Conservation (phyloP, 2,329 filamentous ascomycete species). For the Fusarium duplospermum region DNA sequence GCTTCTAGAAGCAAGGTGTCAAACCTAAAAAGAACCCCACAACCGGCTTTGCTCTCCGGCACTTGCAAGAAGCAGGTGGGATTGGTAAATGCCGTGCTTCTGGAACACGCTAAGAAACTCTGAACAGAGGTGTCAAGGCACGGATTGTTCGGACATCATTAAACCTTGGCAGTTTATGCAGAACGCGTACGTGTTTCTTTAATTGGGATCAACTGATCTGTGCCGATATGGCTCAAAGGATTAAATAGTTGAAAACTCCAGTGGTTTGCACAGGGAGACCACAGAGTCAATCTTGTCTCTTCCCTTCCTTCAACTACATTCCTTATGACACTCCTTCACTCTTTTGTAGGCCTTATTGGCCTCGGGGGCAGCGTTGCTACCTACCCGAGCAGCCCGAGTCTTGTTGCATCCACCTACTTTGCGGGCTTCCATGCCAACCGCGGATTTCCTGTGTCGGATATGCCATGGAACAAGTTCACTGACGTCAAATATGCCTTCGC, state of each 20-base stretch:
- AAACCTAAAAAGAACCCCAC: background rate
- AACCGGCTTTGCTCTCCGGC: background rate
- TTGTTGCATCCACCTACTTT: constrained; percentile 39
- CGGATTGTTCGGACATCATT: background rate
- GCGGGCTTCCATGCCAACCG: constrained; percentile 35
- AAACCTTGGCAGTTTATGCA: constrained; percentile 1
- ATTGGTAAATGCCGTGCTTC: background rate
- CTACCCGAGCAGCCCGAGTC: background rate
- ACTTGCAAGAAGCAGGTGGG: background rate
- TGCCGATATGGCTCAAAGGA: background rate
- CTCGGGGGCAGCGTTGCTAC: background rate
- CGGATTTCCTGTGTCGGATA: constrained; percentile 32
- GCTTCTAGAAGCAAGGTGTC: background rate
- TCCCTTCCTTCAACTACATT: background rate
- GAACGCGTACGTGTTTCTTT: background rate
- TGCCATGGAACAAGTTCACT: constrained; percentile 37
- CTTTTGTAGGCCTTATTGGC: constrained; percentile 27
- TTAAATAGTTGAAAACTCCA: background rate
- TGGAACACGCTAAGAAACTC: background rate
- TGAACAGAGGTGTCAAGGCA: background rate
- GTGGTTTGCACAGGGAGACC: background rate
- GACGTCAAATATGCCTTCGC: constrained; percentile 40
- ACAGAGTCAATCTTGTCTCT: background rate
- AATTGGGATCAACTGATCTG: background rate
- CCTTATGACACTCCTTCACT: constrained; percentile 13